Percentiles rank a stretch among this genome's conserved stretches.
Evolutionary conservation across 257 asterid species (phyloP).

Genomic region (Henckelia pumila): DNA sequence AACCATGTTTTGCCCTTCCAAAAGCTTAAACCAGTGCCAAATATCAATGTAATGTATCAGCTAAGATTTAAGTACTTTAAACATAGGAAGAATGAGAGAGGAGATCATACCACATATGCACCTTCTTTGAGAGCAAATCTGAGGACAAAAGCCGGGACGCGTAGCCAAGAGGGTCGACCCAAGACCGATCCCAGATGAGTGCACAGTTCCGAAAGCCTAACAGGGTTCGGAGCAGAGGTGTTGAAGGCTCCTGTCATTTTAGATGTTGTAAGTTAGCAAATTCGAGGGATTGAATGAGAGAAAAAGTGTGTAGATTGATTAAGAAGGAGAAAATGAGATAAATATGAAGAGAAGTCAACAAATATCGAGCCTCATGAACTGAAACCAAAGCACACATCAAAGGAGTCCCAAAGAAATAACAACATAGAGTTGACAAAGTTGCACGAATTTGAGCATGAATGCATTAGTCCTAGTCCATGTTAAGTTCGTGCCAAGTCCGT

Average conservation of each 20-base stretch:
- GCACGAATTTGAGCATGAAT: too few relatives aligned
- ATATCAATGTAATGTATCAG: neutral
- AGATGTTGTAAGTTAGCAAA: neutral
- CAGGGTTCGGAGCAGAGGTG: constrained; percentile 90
- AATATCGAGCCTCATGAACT: too few relatives aligned
- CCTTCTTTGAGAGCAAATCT: constrained; percentile 95
- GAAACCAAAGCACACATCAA: too few relatives aligned
- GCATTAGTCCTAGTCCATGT: too few relatives aligned
- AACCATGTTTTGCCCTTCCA: constrained; percentile 83
- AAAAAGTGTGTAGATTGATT: too few relatives aligned
- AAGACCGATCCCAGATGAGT: constrained; percentile 69
- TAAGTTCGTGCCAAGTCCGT: too few relatives aligned
- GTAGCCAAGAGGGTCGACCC: constrained; percentile 97
- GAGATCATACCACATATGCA: constrained; percentile 71
- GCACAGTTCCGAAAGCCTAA: constrained; percentile 76
- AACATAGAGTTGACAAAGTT: too few relatives aligned
- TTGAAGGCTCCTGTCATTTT: constrained; percentile 68
- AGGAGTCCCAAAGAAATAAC: too few relatives aligned
- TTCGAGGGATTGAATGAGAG: neutral
- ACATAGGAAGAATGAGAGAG: neutral
- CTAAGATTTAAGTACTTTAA: neutral
- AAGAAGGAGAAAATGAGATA: neutral
- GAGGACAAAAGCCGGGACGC: constrained; percentile 83
- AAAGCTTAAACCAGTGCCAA: constrained; percentile 43
- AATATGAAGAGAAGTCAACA: too few relatives aligned